Evolutionary conservation across 371 early-diverging fungal genomes (phyloP), one percentile per base, ranked within the genome.

Genomic region (Mucor plumbeus): DNA sequence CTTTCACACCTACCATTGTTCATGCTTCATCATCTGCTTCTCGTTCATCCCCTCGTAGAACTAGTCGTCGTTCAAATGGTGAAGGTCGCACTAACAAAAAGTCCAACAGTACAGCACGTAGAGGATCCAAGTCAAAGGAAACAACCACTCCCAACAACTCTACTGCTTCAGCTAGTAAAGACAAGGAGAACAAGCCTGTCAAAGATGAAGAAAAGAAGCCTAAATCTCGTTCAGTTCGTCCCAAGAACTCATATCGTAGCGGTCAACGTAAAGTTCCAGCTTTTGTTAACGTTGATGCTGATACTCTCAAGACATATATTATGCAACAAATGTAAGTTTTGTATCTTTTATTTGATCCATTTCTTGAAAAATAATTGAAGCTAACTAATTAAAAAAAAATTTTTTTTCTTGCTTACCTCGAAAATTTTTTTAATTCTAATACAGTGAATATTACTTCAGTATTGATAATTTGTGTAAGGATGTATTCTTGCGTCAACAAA

Each of bases 381-480:
- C 48, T 10, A 21, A 35, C 44, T 54, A 43, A 47, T 59, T 58
- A 48, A 38, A 41, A 63, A 43, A 43, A 65, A 59, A 61, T 39
- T n/a, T 40, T 19, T 43, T 56, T 33, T 36, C 26, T 56, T 35
- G 19, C 35, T 36, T 35, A 17, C 15, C 56, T 36, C 36, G 10
- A 36, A n/a, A 34, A 34, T 17, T 44, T 40, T 62, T 33, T 41
- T 48, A 50, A 13, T 6, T 26, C 40, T 14, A 54, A 35, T 57
- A 9, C 65, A 88, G 88, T 76, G 94, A 94, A 67, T 93, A 94
- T 79, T 98, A 98, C 84, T 97, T 97, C 68, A 95, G 96, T 65
- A 88, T 95, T 56, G 97, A 97, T 61, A 98, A 98, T 74, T 79
- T 98, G 54, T 94, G 94, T 88, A 91, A 92, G 64, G 98, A 98